Conservation (phyloP, 148 eudicot species). For the Mesembryanthemum crystallinum region DNA sequence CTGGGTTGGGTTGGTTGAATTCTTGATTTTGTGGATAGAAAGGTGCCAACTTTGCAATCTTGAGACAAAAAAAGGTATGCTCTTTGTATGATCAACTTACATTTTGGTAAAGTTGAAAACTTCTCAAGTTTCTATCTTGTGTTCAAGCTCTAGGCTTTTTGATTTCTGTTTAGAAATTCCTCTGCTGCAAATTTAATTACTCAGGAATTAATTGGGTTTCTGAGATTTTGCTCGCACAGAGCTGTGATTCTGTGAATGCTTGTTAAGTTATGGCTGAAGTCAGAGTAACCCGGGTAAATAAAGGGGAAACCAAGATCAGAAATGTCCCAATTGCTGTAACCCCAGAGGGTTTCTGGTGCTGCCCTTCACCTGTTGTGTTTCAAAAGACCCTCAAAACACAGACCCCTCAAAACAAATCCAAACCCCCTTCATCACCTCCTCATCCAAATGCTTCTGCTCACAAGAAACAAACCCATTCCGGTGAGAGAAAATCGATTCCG, state of each 20-base stretch:
- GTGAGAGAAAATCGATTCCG: conserved; percentile 37
- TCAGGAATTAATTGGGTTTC: not conserved
- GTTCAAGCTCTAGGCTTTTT: conserved; percentile 17
- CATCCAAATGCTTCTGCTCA: conserved; percentile 27
- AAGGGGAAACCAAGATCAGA: conserved; percentile 60
- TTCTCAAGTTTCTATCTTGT: not conserved
- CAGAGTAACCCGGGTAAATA: conserved; percentile 42
- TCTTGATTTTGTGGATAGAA: conserved; percentile 2
- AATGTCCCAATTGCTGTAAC: conserved; percentile 93
- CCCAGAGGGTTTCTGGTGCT: conserved; percentile 96
- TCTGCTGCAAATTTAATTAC: not conserved
- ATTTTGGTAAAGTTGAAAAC: not conserved
- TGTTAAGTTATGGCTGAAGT: conserved; percentile 58
- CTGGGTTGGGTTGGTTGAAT: conserved; percentile 15
- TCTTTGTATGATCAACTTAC: conserved; percentile 17
- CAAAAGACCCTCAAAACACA: conserved; percentile 61
- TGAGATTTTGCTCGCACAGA: not conserved
- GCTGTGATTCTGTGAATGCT: not conserved
- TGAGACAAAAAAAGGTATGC: not conserved
- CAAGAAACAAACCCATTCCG: conserved; percentile 39
- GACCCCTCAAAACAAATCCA: conserved; percentile 51
- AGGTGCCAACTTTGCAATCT: not conserved
- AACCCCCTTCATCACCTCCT: conserved; percentile 31
- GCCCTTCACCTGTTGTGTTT: conserved; percentile 78
- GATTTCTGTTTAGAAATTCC: conserved; percentile 5